Evolutionary conservation across 2,329 filamentous ascomycete species (phyloP).

Genomic region (Sclerotinia sclerotiorum): DNA sequence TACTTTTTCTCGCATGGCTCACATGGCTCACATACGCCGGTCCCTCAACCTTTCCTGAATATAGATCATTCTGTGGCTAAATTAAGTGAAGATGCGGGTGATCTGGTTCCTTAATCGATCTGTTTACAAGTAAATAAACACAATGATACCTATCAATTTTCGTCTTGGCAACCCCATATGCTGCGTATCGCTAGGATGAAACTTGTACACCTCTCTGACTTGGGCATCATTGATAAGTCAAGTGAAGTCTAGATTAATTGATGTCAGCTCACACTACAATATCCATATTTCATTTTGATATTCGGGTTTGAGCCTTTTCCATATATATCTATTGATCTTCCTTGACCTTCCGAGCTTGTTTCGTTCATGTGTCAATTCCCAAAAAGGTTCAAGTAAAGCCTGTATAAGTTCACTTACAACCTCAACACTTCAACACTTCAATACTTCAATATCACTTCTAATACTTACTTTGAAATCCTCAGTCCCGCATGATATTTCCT

Average conservation of each 20-base stretch:
- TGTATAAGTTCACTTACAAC: neutral
- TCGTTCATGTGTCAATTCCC: neutral
- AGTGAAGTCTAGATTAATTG: conserved; percentile 18
- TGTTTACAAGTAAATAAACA: neutral
- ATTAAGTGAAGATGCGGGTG: neutral
- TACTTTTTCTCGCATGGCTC: neutral
- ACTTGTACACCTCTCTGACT: neutral
- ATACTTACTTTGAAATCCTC: too few relatives aligned
- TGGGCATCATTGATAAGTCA: conserved; percentile 15
- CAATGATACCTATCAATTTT: neutral
- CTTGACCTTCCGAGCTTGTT: neutral
- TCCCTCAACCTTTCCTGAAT: conserved; percentile 3
- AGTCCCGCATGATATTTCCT: neutral
- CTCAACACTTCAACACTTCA: neutral
- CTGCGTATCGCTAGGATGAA: conserved; percentile 1
- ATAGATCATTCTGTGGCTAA: neutral
- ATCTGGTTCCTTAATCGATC: neutral
- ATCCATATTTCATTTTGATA: conserved; percentile 21
- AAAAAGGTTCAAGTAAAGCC: neutral
- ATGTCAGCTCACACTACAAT: conserved; percentile 11
- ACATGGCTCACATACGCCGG: neutral
- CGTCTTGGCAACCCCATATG: conserved; percentile 20
- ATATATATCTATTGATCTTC: neutral
- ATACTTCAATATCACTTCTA: neutral
- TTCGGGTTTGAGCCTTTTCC: conserved; percentile 7